phyloP scores from a whole-genome alignment of 371 early-diverging fungal genomes.

The Circinella minor region DNA sequence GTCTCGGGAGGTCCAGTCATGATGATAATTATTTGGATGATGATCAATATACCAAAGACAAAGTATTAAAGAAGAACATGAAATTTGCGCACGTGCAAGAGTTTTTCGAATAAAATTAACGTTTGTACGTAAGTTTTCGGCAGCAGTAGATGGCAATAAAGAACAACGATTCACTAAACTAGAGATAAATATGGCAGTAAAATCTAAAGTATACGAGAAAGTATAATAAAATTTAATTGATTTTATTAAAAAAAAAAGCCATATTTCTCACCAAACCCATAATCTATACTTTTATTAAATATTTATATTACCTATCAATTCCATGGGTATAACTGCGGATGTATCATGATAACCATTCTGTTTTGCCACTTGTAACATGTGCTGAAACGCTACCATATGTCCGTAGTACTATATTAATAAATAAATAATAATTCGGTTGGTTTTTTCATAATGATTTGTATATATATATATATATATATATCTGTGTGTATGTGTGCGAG shows the following conservation, averaged over 20 bases:
- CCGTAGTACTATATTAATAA: constrained; percentile 27
- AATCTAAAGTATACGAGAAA: constrained; percentile 28
- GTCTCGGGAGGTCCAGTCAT: constrained; percentile 35
- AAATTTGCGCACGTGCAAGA: constrained; percentile 54
- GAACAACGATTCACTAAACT: constrained; percentile 44
- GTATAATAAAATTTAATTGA: too few species aligned
- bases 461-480: too few species aligned
- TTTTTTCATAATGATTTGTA: too few species aligned
- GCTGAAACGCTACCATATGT: constrained; percentile 32
- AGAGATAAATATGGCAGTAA: constrained; percentile 56
- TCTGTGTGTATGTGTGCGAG: background rate
- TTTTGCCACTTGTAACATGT: constrained; percentile 27
- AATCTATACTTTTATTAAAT: too few species aligned
- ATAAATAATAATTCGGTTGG: too few species aligned
- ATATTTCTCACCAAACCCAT: background rate
- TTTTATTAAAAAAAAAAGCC: too few species aligned
- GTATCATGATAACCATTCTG: constrained; percentile 37
- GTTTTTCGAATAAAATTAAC: constrained; percentile 59
- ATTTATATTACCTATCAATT: constrained; percentile 50
- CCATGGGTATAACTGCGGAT: constrained; percentile 50
- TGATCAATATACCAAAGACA: constrained; percentile 61
- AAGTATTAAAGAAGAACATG: constrained; percentile 57
- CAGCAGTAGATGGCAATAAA: constrained; percentile 11
- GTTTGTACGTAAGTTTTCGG: constrained; percentile 24
- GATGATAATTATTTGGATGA: constrained; percentile 28